Conservation (phyloP, 768 basidiomycete species). For the Tephrocybe sp. region DNA sequence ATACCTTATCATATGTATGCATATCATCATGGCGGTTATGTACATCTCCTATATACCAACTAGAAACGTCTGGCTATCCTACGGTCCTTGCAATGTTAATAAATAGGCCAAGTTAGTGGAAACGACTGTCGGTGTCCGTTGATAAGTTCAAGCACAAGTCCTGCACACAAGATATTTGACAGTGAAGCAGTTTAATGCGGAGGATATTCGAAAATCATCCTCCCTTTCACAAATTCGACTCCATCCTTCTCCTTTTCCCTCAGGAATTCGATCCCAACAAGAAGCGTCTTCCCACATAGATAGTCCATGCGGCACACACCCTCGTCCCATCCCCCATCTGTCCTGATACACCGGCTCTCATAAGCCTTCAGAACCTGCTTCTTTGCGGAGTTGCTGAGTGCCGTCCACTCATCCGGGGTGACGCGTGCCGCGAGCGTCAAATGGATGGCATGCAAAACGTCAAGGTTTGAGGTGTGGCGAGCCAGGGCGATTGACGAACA, state of each 20-base stretch:
- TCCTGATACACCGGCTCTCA: constrained; percentile 57
- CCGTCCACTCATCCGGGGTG: constrained; percentile 65
- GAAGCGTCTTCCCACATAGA: constrained; percentile 57
- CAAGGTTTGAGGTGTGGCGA: constrained; percentile 50
- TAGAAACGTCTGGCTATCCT: no score
- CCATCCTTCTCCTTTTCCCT: constrained; percentile 27
- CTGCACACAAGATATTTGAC: background rate
- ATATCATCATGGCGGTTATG: constrained; percentile 4
- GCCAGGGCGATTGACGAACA: constrained; percentile 1
- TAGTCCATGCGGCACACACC: constrained; percentile 72
- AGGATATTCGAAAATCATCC: constrained; percentile 46
- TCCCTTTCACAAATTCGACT: constrained; percentile 38
- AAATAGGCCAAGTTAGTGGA: no score
- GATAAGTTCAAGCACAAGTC: background rate
- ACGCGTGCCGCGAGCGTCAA: constrained; percentile 54
- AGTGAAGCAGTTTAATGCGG: background rate
- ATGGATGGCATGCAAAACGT: constrained; percentile 62
- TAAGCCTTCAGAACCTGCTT: constrained; percentile 61
- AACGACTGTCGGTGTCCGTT: background rate
- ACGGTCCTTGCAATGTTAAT: no score
- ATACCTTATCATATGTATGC: constrained; percentile 6
- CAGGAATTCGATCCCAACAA: constrained; percentile 63
- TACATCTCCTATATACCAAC: constrained; percentile 9
- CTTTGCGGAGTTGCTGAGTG: constrained; percentile 53
- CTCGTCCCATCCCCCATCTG: constrained; percentile 66